A percentile compares a stretch with the other conserved stretches of the same genome.
Evolutionary conservation across 148 eudicot species (phyloP).

Genomic region (Euryodendron excelsum): DNA sequence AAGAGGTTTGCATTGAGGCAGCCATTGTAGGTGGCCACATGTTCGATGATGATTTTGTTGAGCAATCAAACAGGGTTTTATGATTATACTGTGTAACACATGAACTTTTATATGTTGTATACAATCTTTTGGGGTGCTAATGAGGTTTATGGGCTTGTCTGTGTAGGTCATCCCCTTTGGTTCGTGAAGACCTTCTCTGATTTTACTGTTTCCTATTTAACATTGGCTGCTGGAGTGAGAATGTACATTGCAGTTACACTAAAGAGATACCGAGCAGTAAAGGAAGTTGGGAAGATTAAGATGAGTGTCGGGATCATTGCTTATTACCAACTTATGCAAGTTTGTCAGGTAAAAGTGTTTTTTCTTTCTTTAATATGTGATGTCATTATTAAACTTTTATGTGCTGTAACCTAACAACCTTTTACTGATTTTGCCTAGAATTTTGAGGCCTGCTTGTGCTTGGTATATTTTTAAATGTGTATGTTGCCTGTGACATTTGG

Average conservation of each 20-base stretch:
- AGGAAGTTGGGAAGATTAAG: conserved; percentile 38
- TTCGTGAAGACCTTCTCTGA: conserved; percentile 10
- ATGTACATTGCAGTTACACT: conserved; percentile 50
- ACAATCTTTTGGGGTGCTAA: not conserved
- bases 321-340: conserved; percentile 58
- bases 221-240: conserved; percentile 38
- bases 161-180: not conserved
- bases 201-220: not conserved
- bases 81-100: not conserved
- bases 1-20: not conserved
- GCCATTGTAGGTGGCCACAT: not conserved
- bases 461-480: not conserved
- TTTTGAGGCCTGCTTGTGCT: not conserved
- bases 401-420: not conserved
- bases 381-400: not conserved
- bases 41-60: not conserved
- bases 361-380: not conserved
- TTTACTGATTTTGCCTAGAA: not conserved
- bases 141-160: conserved; percentile 8
- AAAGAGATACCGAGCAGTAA: conserved; percentile 33
- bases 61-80: not conserved
- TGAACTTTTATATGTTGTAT: no score
- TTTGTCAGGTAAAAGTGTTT: conserved; percentile 49
- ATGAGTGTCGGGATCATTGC: conserved; percentile 61
- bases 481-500: not conserved